Conservation (phyloP, 805 yeast species). For the Ogataea minuta region DNA sequence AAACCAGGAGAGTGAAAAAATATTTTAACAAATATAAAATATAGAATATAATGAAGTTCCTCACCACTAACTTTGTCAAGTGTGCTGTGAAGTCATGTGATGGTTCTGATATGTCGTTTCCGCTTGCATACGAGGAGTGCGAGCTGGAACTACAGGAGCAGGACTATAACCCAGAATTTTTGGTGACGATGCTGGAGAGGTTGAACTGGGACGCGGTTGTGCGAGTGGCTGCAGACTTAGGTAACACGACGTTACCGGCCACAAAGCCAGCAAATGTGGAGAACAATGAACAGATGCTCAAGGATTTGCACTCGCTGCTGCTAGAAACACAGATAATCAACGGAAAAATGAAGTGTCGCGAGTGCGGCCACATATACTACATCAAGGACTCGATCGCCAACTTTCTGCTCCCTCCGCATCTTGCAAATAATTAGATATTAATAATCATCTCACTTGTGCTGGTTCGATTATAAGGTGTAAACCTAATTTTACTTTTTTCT, state of each 20-base stretch:
- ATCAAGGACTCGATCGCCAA: constrained; percentile 94
- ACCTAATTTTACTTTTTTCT: constrained; percentile 1
- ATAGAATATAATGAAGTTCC: constrained; percentile 64
- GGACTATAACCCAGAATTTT: constrained; percentile 81
- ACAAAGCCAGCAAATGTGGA: constrained; percentile 55
- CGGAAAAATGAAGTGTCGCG: constrained; percentile 85
- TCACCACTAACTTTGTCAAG: constrained; percentile 94
- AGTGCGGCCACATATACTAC: constrained; percentile 84
- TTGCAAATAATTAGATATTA: constrained; percentile 43
- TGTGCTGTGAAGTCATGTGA: constrained; percentile 88
- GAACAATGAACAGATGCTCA: constrained; percentile 51
- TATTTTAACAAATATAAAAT: not conserved
- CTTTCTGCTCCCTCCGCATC: constrained; percentile 90
- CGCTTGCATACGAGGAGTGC: constrained; percentile 67
- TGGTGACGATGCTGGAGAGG: constrained; percentile 71
- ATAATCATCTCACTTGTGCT: not conserved
- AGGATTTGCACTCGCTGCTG: constrained; percentile 73
- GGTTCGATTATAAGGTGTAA: not conserved
- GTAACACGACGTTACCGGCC: constrained; percentile 59
- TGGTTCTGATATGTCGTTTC: constrained; percentile 71
- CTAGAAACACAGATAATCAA: constrained; percentile 84
- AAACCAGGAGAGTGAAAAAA: constrained; percentile 3
- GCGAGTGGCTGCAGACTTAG: constrained; percentile 72
- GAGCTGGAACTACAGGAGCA: constrained; percentile 72
- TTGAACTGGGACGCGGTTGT: constrained; percentile 87